Evolutionary conservation across 129 eudicot species (phyloP), one percentile per base, ranked within the genome.

Genomic region (Sambucus nigra): DNA sequence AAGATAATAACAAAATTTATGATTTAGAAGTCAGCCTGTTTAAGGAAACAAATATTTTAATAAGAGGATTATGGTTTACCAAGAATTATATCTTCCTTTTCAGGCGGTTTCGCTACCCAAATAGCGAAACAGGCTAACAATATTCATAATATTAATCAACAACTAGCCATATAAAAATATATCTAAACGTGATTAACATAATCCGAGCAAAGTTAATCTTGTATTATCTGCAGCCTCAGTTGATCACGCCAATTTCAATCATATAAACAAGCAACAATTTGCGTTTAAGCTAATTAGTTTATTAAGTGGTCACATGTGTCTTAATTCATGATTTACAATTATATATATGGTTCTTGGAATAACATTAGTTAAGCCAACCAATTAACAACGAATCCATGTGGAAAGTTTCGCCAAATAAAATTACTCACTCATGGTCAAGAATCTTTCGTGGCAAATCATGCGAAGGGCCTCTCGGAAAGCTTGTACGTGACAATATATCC

Each of bases 361-460:
- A 35, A 35, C 42, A 35, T 2, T 3, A 15, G 9, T 35, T 35
- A 35, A 35, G 42, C 6, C 42, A 35, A 35, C 42, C 13, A 35
- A 35, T 35, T 15, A 35, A 35, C 13, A 35, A 35, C 13, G 8
- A 35, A 7, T 35, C 13, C 42, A 5, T 39, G 49, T 58, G 65
- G 60, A 25, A 57, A 25, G 53, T 46, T 39, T 58, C 1, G 45
- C 18, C 6, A 47, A 3, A 20, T 25, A 35, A 28, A 29, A 5
- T 27, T 27, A 64, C 89, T 38, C 80, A 85, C 95, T 85, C 86
- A 32, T 85, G 95, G 51, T 85, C 89, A 7, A 80, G 71, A 60
- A 85, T 85, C 55, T 77, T 85, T 61, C 68, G 67, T 0, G 95
- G 89, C 55, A 80, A 58, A 38, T 74, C 68, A 59, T 17, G 48